Conservation (phyloP, 2,329 filamentous ascomycete species). For the Pseudogymnoascus sp. region DNA sequence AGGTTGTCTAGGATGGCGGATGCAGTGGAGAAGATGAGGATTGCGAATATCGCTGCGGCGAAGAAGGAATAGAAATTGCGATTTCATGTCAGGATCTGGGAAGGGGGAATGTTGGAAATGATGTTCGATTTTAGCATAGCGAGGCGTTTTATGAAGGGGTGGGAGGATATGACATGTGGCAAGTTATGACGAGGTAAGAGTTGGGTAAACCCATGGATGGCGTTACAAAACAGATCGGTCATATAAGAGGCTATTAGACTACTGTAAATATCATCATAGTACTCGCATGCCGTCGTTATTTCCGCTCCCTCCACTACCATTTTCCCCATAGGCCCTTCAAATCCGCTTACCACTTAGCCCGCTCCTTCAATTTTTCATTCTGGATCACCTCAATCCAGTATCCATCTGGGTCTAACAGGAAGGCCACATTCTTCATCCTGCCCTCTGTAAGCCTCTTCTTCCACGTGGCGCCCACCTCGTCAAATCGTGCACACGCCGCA, state of each 20-base stretch:
- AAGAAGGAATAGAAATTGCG: not conserved
- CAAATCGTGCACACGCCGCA: slow-evolving; percentile 74
- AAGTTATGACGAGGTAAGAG: not conserved
- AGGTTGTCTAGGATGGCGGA: slow-evolving; percentile 1
- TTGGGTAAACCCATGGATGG: not conserved
- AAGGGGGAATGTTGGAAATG: not conserved
- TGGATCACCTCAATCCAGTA: slow-evolving; percentile 77
- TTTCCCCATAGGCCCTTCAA: not conserved
- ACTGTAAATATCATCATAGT: slow-evolving; percentile 6
- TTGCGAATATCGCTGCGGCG: not conserved
- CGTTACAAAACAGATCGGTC: not conserved
- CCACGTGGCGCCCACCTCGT: slow-evolving; percentile 71
- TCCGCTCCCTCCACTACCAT: not conserved
- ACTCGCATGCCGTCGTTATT: not conserved
- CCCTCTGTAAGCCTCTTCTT: slow-evolving; percentile 91
- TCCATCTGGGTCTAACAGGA: slow-evolving; percentile 75
- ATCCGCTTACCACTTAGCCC: slow-evolving; percentile 12
- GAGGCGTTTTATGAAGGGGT: not conserved
- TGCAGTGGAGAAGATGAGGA: slow-evolving; percentile 10
- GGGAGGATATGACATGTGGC: not conserved
- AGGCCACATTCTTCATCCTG: slow-evolving; percentile 84
- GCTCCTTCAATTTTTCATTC: slow-evolving; percentile 57
- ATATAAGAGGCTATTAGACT: slow-evolving; percentile 1
- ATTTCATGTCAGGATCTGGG: not conserved
- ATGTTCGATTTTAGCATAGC: slow-evolving; percentile 7